These are phyloP conservation scores for Boletus subparvulus DNA, from an alignment of 768 basidiomycete genomes.

Conservation along the genomic window DNA sequence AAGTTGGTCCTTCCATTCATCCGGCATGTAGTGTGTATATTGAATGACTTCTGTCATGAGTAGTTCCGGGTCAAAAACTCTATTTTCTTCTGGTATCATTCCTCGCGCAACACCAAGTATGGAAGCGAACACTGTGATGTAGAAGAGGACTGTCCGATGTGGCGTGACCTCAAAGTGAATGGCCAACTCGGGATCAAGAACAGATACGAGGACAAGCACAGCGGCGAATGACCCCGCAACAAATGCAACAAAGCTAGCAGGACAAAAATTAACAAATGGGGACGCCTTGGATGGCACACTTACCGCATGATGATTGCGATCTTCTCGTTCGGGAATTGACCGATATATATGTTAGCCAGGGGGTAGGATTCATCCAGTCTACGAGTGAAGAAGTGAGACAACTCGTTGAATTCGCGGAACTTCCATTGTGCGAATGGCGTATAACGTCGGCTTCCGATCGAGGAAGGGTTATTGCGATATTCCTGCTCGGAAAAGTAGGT, in stretches of 20 bases:
- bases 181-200: slow-evolving; percentile 91
- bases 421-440: slow-evolving; percentile 98
- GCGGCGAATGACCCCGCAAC: slow-evolving; percentile 96
- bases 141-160: slow-evolving; percentile 92
- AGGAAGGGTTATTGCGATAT: slow-evolving; percentile 97
- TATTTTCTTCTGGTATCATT: slow-evolving; percentile 94
- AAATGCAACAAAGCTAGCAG: slow-evolving; percentile 86
- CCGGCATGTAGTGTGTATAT: slow-evolving; percentile 95
- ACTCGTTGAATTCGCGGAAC: slow-evolving; percentile 97
- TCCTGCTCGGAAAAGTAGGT: slow-evolving; percentile 53
- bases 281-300: slow-evolving; percentile 22
- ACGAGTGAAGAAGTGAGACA: slow-evolving; percentile 88
- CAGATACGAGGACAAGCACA: slow-evolving; percentile 87
- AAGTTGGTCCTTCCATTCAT: slow-evolving; percentile 83
- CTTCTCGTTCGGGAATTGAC: slow-evolving; percentile 97
- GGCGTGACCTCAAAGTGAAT: slow-evolving; percentile 93
- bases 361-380: slow-evolving; percentile 89
- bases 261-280: not conserved
- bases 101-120: slow-evolving; percentile 88
- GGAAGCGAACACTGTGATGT: slow-evolving; percentile 83
- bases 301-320: slow-evolving; percentile 87
- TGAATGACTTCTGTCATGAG: slow-evolving; percentile 90
- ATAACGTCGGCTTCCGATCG: slow-evolving; percentile 88
- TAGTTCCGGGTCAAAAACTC: slow-evolving; percentile 90
- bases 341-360: slow-evolving; percentile 90